Evolutionary conservation across 306 rosid species (phyloP).

Genomic region (Vigna nakashimae): DNA sequence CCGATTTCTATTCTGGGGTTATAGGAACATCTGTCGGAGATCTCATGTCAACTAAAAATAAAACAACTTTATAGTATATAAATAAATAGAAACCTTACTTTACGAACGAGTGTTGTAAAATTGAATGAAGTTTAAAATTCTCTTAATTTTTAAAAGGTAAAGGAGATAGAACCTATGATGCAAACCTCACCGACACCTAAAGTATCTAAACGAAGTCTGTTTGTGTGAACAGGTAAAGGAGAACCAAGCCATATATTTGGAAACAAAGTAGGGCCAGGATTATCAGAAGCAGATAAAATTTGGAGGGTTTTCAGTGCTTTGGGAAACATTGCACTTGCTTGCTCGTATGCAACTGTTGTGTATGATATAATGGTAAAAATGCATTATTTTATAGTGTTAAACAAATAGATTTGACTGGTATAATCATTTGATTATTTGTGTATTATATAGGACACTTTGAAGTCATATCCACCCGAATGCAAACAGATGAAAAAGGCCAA

Average conservation of each 20-base stretch:
- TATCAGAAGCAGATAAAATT: constrained; percentile 56
- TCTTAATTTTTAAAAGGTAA: too few relatives aligned
- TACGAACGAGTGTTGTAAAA: too few relatives aligned
- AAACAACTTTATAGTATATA: too few relatives aligned
- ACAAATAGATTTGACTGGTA: not conserved
- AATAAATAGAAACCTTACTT: too few relatives aligned
- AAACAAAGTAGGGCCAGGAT: constrained; percentile 40
- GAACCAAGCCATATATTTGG: constrained; percentile 47
- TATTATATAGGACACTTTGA: constrained; percentile 61
- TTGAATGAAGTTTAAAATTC: too few relatives aligned
- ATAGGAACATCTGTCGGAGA: too few relatives aligned
- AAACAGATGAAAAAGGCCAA: constrained; percentile 67
- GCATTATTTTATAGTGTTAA: not conserved
- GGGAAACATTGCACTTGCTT: constrained; percentile 81
- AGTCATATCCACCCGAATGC: constrained; percentile 65
- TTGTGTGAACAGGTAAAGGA: constrained; percentile 53
- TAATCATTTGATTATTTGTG: not conserved
- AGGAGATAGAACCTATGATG: too few relatives aligned
- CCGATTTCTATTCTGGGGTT: too few relatives aligned
- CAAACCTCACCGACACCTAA: too few relatives aligned
- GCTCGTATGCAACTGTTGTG: constrained; percentile 58
- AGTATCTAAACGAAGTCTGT: not conserved
- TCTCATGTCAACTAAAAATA: too few relatives aligned
- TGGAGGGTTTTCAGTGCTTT: constrained; percentile 69
- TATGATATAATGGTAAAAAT: constrained; percentile 62